Percentiles rank a stretch among this genome's conserved stretches.
Conservation (phyloP, 768 basidiomycete species). For the Dentipellis fragilis region DNA sequence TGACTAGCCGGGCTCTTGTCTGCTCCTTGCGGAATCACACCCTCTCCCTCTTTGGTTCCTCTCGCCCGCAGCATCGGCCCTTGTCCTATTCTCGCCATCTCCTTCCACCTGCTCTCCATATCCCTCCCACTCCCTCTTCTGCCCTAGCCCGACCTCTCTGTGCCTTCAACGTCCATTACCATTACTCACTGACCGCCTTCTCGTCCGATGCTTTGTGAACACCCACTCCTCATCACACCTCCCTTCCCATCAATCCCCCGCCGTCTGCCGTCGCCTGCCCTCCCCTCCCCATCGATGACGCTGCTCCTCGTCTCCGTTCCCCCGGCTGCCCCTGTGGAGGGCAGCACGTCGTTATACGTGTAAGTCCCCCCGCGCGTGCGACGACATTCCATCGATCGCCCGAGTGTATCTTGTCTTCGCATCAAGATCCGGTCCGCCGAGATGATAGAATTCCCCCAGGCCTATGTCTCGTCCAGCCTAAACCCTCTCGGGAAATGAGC, state of each 20-base stretch:
- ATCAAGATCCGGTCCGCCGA: constrained; percentile 4
- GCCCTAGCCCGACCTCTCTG: neutral
- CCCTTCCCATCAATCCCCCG: neutral
- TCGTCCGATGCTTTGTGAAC: neutral
- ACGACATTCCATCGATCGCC: neutral
- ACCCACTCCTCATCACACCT: too few species aligned
- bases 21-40: neutral
- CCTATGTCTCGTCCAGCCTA: neutral
- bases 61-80: too few species aligned
- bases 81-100: neutral
- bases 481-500: neutral
- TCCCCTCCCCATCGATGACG: neutral
- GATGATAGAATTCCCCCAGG: neutral
- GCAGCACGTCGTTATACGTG: neutral
- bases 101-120: neutral
- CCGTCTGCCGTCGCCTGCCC: neutral
- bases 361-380: neutral
- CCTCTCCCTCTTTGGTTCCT: neutral
- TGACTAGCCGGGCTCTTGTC: neutral
- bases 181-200: neutral
- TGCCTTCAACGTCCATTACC: neutral
- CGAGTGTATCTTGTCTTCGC: neutral
- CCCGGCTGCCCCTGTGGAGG: neutral
- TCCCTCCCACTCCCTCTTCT: neutral
- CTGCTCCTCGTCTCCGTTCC: neutral